Base-by-base conservation (phyloP, 208 protist genomes). In the Leishmania arabica region DNA sequence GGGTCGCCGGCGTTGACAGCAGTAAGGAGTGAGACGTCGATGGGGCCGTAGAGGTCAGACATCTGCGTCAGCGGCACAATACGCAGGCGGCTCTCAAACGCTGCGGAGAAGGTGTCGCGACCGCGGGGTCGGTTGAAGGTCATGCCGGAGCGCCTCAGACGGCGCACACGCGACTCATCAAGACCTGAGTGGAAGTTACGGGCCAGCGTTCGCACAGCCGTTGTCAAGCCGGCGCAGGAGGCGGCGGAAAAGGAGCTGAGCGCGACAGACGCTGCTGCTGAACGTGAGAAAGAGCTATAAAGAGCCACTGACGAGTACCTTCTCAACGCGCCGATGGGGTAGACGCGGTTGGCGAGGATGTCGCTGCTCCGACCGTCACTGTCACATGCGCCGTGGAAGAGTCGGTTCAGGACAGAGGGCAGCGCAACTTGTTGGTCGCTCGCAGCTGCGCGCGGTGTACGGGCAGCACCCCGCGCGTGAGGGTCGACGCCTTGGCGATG, bases 61-160 rank as follows among this genome's bases (percentile, higher is more conserved):
- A 83, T 82, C 70, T 78, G 62, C 34, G 71, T 80, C 73, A 88
- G 74, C 45, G 81, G 85, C 13, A 84, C 65, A 21, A 88, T 80
- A 45, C 85, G 81, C 77, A 88, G 72, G 31, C 92, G 91, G n/a
- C 86, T 91, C 71, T 95, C 92, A 75, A 97, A 97, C 34, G 89
- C 87, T 5, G 91, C 75, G 4, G 94, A 96, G 27, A 95, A 81
- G 1, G 78, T 86, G 77, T 97, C 94, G 53, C 94, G 94, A 21
- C 94, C 94, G 40, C 92, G 92, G 3, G 92, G 92, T 66, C 86
- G 84, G 86, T 97, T 97, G 75, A 95, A 93, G 15, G 88, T 92
- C 78, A 92, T 89, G 77, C 87, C 88, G 34, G 90, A 90, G 34
- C 87, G 84, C 13, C 91, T 85, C 34, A 96, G 78, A 2, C 92